Base-by-base conservation (phyloP, 345 rosid genomes). In the Gynandropsis gynandra region DNA sequence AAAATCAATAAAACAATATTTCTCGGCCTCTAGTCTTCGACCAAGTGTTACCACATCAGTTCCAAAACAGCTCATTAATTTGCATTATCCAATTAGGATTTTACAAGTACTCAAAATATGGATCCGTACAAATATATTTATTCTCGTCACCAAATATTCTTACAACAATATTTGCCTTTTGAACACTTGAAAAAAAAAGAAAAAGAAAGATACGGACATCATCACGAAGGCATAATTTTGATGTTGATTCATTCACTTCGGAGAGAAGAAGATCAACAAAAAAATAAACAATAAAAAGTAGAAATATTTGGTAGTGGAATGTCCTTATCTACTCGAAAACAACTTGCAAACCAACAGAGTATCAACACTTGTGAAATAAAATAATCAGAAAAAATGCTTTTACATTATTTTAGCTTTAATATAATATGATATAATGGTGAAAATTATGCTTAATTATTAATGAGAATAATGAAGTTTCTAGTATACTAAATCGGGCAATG, bases 401-500 rank as follows among this genome's bases (percentile, higher is more conserved):
- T 42, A 36, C 57, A 45, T 52, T 31, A 50, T 37, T 43, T 27
- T 57, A 51, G 11, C 10, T 47, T 24, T 24, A 24, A 2, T 24
- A 24, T 24, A 24, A 2, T 24, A 16, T 38, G 31, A 4, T 43
- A 42, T 24, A 41, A 49, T 33, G 13, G 12, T 39, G 37, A 50
- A 34, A 58, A 38, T 11, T 35, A 51, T 64, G 48, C 42, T 57
- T 51, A 4, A 64, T 57, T 56, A 4, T 45, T 27, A 8, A 33
- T 58, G 57, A 58, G 42, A 20, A 32, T 47, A 47, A 56, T 47
- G 79, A 81, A 72, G 71, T 54, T 76, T 76, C 77, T 74, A 58
- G 84, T 63, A 62, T 73, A 52, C 81, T 63, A 72, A 49, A 53
- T 70, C 50, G 24, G 71, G 71, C 62, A 69, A 67, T 67, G 74